These are phyloP conservation scores for Oryza glumipatula DNA, from an alignment of 176 grass and related monocot species.

Conservation along the genomic window DNA sequence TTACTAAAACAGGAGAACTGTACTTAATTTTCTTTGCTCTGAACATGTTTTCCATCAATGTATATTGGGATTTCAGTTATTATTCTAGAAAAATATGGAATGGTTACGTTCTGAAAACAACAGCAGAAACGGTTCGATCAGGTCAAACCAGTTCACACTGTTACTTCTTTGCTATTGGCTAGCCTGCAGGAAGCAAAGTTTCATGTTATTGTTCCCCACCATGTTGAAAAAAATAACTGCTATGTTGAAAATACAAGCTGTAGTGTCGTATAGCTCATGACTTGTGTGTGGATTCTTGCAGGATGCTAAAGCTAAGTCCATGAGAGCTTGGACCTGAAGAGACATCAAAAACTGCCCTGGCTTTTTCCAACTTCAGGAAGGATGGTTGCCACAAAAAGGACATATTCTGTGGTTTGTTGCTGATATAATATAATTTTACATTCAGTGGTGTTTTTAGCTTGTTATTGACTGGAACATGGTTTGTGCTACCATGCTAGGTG, in stretches of 20 bases:
- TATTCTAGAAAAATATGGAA: background rate
- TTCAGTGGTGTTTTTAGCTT: no score
- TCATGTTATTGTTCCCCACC: background rate
- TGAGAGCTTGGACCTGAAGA: background rate
- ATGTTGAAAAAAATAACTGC: background rate
- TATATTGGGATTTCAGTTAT: background rate
- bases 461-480: background rate
- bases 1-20: background rate
- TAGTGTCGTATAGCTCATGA: background rate
- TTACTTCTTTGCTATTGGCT: background rate
- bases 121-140: background rate
- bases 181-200: background rate
- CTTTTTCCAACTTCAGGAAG: background rate
- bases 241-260: background rate
- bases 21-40: background rate
- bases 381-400: background rate
- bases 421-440: no score
- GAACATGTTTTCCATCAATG: constrained; percentile 8
- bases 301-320: background rate
- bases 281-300: background rate
- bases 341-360: background rate
- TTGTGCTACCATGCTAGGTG: background rate
- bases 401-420: background rate
- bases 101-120: background rate
- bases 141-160: background rate